Conservation (phyloP, 257 asterid genomes). For the Coffea canephora region DNA sequence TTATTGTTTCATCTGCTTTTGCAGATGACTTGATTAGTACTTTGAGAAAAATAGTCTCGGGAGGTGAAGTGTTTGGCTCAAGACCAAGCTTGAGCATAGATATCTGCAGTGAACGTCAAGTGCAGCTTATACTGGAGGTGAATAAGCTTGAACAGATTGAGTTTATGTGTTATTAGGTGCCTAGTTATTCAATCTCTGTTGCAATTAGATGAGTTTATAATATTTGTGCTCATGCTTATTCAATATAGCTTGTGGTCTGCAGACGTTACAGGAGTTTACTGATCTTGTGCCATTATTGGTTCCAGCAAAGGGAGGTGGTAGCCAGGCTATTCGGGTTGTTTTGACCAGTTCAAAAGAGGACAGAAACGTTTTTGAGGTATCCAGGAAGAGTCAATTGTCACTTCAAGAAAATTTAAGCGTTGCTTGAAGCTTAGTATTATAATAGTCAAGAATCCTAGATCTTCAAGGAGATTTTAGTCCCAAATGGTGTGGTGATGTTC, state of each 20-base stretch:
- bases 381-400: slow-evolving; percentile 2
- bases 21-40: slow-evolving; percentile 66
- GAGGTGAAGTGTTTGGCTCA: slow-evolving; percentile 65
- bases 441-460: background rate
- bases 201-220: background rate
- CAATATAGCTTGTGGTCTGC: slow-evolving; percentile 33
- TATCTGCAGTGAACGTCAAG: slow-evolving; percentile 84
- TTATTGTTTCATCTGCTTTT: slow-evolving; percentile 17
- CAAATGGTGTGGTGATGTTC: slow-evolving; percentile 10
- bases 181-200: background rate
- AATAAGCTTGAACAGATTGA: slow-evolving; percentile 16
- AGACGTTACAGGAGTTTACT: slow-evolving; percentile 55
- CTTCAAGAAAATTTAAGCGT: background rate
- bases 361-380: slow-evolving; percentile 64
- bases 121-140: slow-evolving; percentile 66
- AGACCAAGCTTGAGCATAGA: slow-evolving; percentile 79
- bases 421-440: background rate
- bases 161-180: background rate
- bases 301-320: slow-evolving; percentile 54
- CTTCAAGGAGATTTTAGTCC: background rate
- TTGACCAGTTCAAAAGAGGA: slow-evolving; percentile 78
- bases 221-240: slow-evolving; percentile 21
- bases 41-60: slow-evolving; percentile 61
- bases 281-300: slow-evolving; percentile 59
- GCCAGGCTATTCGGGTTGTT: slow-evolving; percentile 65